phyloP scores from a whole-genome alignment of 768 basidiomycete genomes.

The Gloeostereum incarnatum region DNA sequence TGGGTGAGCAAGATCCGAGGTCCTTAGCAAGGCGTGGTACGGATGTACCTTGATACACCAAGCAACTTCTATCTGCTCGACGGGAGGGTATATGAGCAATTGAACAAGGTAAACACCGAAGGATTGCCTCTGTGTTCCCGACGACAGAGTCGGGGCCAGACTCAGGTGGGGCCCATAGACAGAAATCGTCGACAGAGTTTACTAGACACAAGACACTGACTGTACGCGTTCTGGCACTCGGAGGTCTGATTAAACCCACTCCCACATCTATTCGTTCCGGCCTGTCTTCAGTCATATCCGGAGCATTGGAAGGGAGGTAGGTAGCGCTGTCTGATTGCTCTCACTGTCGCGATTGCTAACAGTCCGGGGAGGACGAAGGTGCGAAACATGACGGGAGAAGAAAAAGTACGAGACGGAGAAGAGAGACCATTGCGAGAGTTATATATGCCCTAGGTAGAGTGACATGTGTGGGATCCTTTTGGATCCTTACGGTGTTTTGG shows the following conservation, averaged over 20 bases:
- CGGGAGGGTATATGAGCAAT: neutral
- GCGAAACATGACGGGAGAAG: too few relatives aligned
- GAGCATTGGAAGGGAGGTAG: slow-evolving; percentile 38
- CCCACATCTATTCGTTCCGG: slow-evolving; percentile 61
- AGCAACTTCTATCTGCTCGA: slow-evolving; percentile 29
- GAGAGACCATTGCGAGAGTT: too few relatives aligned
- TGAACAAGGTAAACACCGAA: slow-evolving; percentile 1
- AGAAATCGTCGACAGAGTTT: slow-evolving; percentile 49
- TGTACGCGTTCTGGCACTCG: slow-evolving; percentile 56
- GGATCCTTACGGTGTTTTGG: too few relatives aligned
- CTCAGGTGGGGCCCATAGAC: slow-evolving; percentile 40
- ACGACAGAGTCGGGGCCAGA: slow-evolving; percentile 43
- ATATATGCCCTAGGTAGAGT: too few relatives aligned
- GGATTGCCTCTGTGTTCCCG: slow-evolving; percentile 50
- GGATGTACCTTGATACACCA: slow-evolving; percentile 30
- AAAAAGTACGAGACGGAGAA: too few relatives aligned
- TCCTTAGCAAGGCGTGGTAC: slow-evolving; percentile 1
- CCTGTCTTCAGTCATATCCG: slow-evolving; percentile 44
- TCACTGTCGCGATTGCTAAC: too few relatives aligned
- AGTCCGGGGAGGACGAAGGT: too few relatives aligned
- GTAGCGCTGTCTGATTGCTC: slow-evolving; percentile 33
- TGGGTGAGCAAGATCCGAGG: slow-evolving; percentile 6
- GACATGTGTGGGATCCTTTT: too few relatives aligned
- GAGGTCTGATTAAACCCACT: slow-evolving; percentile 43
- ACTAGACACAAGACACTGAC: slow-evolving; percentile 23